phyloP scores from a whole-genome alignment of 148 eudicot genomes.

The Mesembryanthemum crystallinum region DNA sequence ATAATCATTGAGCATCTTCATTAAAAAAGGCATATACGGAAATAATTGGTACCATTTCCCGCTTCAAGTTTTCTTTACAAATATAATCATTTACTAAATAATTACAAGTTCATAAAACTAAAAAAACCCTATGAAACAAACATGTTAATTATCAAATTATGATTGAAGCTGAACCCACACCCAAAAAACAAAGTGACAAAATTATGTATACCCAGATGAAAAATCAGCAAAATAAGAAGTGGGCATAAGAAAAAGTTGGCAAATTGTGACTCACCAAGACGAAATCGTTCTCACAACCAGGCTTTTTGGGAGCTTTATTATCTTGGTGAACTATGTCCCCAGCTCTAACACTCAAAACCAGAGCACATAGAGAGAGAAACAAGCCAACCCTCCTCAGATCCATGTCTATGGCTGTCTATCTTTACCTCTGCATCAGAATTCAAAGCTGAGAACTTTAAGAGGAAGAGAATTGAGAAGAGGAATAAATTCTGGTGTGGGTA shows the following conservation, averaged over 20 bases:
- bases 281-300: slow-evolving; percentile 85
- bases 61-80: neutral
- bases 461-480: neutral
- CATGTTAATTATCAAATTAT: neutral
- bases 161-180: neutral
- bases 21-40: slow-evolving; percentile 6
- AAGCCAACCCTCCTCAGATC: slow-evolving; percentile 32
- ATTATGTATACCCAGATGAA: slow-evolving; percentile 31
- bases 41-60: neutral
- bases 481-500: slow-evolving; percentile 1
- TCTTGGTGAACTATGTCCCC: slow-evolving; percentile 84
- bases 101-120: neutral
- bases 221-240: slow-evolving; percentile 24
- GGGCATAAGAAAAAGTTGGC: slow-evolving; percentile 21
- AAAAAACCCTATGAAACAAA: neutral
- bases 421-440: slow-evolving; percentile 22
- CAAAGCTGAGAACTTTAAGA: neutral
- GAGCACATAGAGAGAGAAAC: slow-evolving; percentile 28
- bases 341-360: slow-evolving; percentile 41
- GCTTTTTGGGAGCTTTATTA: slow-evolving; percentile 68
- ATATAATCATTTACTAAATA: neutral
- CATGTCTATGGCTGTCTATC: slow-evolving; percentile 24
- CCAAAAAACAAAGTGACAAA: slow-evolving; percentile 4
- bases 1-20: slow-evolving; percentile 1
- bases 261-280: slow-evolving; percentile 49